phyloP scores from a whole-genome alignment of 2,329 filamentous ascomycete genomes.

The Xylariaceae sp. region DNA sequence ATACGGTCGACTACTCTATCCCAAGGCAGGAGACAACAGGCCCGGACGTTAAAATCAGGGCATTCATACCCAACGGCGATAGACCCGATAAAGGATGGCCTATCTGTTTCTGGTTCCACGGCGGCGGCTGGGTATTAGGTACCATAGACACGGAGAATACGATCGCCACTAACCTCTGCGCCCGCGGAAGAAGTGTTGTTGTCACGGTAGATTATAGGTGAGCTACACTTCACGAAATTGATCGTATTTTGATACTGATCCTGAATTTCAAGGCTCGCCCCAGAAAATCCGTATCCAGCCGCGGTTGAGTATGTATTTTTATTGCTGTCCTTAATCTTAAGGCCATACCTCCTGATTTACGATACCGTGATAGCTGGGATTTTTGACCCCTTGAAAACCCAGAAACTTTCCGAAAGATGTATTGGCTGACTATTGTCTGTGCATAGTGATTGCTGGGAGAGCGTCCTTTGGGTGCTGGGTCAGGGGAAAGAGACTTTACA shows the following conservation, averaged over 20 bases:
- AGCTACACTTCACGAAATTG: constrained; percentile 3
- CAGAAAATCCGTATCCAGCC: constrained; percentile 58
- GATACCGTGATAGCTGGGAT: too few relatives aligned
- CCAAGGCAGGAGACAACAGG: constrained; percentile 49
- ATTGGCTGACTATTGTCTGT: too few relatives aligned
- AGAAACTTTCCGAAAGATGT: too few relatives aligned
- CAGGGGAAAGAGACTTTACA: constrained; percentile 36
- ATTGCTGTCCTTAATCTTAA: too few relatives aligned
- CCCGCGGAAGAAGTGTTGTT: constrained; percentile 53
- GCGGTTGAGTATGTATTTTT: constrained; percentile 46
- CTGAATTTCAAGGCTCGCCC: constrained; percentile 48
- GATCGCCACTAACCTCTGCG: constrained; percentile 57
- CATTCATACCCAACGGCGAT: constrained; percentile 52
- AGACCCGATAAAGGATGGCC: constrained; percentile 55
- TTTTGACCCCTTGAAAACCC: too few relatives aligned
- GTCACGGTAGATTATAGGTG: constrained; percentile 60
- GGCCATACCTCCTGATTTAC: too few relatives aligned
- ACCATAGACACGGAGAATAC: constrained; percentile 61
- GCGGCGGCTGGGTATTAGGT: constrained; percentile 61
- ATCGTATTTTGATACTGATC: constrained; percentile 1
- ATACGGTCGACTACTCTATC: constrained; percentile 48
- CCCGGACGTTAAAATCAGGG: constrained; percentile 50
- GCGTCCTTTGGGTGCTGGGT: constrained; percentile 49
- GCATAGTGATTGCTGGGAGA: constrained; percentile 54
- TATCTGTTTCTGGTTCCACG: constrained; percentile 59